Evolutionary conservation across 495 filamentous ascomycete species (phyloP), one percentile per base, ranked within the genome.

Genomic region (Aspergillus leporis): DNA sequence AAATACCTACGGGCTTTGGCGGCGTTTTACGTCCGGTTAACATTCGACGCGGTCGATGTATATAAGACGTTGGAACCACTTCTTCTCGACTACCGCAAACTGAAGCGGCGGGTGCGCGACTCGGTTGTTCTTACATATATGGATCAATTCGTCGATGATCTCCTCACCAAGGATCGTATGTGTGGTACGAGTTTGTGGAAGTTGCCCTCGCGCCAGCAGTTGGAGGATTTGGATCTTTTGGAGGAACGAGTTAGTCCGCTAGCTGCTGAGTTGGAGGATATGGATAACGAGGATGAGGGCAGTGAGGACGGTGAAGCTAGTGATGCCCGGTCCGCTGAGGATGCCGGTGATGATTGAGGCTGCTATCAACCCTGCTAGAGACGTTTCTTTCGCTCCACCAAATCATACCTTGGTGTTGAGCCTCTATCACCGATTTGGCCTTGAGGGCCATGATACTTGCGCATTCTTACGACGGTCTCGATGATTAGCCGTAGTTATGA

Each of bases 121-220:
- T 90, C 92, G 4, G 82, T 78, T 53, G 79, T 74, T 21, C 70
- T 98, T 47, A 92, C 90, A 41, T 89, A 83, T 68, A 83, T 99
- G 79, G 94, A 99, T 75, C 87, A 91, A 68, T 98, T 99, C 67
- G 82, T 98, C 51, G 94, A 98, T 74, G 90, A 95, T 60, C 74
- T 99, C 55, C 76, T 99, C 55, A 90, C 86, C 0, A 95, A 96
- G 75, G 90, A 95, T 55, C 82, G 94, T 60, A 86, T 96, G 1
- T 98, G 93, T 63, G 92, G 87, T 47, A 97, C 96, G 10, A 95
- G 87, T 67, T 67, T 99, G 56, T 95, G 91, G 87, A 95, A 96
- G 79, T 80, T 99, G 75, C 89, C 92, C 10, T 85, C 84, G 55
- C 79, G 94, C 65, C 83, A 87, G 58, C 80, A 90, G 55, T 68